Percentiles rank a stretch among this genome's conserved stretches.
phyloP scores from a whole-genome alignment of 305 asterid species.

The Coffea humblotiana region DNA sequence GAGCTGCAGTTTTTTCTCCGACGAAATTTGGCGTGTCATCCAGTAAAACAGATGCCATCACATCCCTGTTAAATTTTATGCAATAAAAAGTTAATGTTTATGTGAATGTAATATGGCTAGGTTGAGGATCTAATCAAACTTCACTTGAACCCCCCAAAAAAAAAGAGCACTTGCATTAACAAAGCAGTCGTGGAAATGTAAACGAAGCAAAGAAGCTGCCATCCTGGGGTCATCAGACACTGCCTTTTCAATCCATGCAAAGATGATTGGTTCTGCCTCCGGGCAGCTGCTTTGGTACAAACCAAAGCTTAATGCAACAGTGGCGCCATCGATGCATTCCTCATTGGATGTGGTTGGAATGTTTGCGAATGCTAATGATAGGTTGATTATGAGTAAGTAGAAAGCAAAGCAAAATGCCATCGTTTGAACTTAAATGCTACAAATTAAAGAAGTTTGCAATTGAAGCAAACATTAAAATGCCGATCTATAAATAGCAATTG shows the following conservation, averaged over 20 bases:
- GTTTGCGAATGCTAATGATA: conserved; percentile 29
- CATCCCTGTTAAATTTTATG: conserved; percentile 58
- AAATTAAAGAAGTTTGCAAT: not conserved
- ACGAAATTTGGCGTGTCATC: conserved; percentile 53
- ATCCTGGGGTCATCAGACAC: conserved; percentile 72
- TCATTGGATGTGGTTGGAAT: conserved; percentile 23
- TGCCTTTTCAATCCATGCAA: conserved; percentile 72
- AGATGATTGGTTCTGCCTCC: conserved; percentile 66
- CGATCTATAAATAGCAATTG: conserved; percentile 30
- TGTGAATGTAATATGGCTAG: not conserved
- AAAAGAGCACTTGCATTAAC: conserved; percentile 54
- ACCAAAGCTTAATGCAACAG: conserved; percentile 49
- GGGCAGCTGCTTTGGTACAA: conserved; percentile 65
- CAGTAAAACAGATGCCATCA: conserved; percentile 82
- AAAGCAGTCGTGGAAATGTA: conserved; percentile 80
- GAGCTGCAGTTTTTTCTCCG: conserved; percentile 79
- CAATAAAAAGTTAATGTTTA: not conserved
- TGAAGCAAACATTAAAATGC: not conserved
- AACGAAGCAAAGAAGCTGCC: conserved; percentile 88
- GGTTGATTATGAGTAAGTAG: conserved; percentile 31
- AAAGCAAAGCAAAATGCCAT: conserved; percentile 39
- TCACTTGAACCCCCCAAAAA: not conserved
- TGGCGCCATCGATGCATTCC: conserved; percentile 47
- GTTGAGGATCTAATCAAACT: not conserved
- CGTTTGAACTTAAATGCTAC: not conserved